phyloP scores from a whole-genome alignment of 805 yeast genomes.

The Cyberlindnera veronae region DNA sequence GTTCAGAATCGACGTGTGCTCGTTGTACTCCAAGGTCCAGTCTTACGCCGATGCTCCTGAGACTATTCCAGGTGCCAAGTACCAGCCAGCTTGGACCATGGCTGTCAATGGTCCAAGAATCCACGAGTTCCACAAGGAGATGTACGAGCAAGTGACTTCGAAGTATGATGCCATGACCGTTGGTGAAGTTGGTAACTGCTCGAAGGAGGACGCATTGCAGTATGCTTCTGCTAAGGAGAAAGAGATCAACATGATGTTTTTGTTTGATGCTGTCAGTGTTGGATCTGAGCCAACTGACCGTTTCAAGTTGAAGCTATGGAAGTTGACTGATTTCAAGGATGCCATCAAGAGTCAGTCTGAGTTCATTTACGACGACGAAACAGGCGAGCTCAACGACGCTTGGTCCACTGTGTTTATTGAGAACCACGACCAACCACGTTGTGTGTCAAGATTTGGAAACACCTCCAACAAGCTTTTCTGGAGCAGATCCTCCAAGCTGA shows the following conservation, averaged over 20 bases:
- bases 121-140: conserved; percentile 55
- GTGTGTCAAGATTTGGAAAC: conserved; percentile 49
- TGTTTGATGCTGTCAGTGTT: conserved; percentile 33
- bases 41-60: conserved; percentile 48
- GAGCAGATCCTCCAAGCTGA: conserved; percentile 43
- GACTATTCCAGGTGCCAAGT: conserved; percentile 36
- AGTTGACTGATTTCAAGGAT: conserved; percentile 39
- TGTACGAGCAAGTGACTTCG: conserved; percentile 39
- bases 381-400: conserved; percentile 39
- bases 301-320: conserved; percentile 33
- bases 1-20: conserved; percentile 55
- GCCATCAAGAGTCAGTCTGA: conserved; percentile 34
- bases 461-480: conserved; percentile 33
- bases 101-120: conserved; percentile 50
- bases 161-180: conserved; percentile 53
- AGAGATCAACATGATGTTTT: conserved; percentile 41
- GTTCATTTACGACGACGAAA: conserved; percentile 35
- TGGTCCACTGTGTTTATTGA: conserved; percentile 56
- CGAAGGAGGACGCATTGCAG: conserved; percentile 39
- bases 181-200: conserved; percentile 49
- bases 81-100: conserved; percentile 36
- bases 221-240: conserved; percentile 37
- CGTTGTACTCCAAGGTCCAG: conserved; percentile 47
- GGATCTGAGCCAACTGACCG: conserved; percentile 37
- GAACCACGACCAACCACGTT: conserved; percentile 56